Percentiles rank a stretch among this genome's conserved stretches.
phyloP scores from a whole-genome alignment of 345 rosid species.

The Acer campestre region DNA sequence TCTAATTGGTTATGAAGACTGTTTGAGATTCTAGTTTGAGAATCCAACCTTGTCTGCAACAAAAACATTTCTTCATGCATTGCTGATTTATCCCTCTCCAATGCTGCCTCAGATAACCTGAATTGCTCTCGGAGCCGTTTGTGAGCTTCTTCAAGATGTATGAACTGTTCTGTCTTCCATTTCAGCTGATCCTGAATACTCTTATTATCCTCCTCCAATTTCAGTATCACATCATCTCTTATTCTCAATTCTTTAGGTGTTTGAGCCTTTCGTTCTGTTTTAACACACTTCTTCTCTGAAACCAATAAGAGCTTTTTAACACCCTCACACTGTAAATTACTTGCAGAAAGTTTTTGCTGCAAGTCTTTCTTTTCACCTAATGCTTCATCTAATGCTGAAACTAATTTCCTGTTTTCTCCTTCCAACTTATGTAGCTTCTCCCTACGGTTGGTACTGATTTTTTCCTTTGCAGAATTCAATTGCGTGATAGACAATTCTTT shows the following conservation, averaged over 20 bases:
- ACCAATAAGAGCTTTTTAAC: not conserved
- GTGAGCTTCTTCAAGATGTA: constrained; percentile 16
- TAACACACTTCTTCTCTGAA: constrained; percentile 11
- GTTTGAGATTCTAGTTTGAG: constrained; percentile 10
- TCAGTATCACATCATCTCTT: constrained; percentile 10
- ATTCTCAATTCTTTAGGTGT: not conserved
- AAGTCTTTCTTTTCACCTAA: not conserved
- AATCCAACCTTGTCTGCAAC: constrained; percentile 9
- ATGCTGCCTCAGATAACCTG: constrained; percentile 1
- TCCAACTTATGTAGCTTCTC: constrained; percentile 3
- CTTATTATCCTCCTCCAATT: constrained; percentile 16
- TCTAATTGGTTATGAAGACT: not conserved
- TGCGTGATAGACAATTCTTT: not conserved
- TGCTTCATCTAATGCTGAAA: constrained; percentile 13
- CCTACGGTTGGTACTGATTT: not conserved
- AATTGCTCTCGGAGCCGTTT: constrained; percentile 1
- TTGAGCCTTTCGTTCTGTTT: not conserved
- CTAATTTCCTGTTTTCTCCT: not conserved
- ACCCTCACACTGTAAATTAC: not conserved
- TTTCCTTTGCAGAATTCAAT: constrained; percentile 11
- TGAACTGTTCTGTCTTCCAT: constrained; percentile 13
- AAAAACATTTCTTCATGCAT: constrained; percentile 5
- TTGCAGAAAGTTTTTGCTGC: constrained; percentile 1
- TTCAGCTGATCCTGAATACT: constrained; percentile 19
- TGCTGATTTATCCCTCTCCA: not conserved